Evolutionary conservation across 768 basidiomycete genomes (phyloP).

Genomic region (Termitomyces sp.): DNA sequence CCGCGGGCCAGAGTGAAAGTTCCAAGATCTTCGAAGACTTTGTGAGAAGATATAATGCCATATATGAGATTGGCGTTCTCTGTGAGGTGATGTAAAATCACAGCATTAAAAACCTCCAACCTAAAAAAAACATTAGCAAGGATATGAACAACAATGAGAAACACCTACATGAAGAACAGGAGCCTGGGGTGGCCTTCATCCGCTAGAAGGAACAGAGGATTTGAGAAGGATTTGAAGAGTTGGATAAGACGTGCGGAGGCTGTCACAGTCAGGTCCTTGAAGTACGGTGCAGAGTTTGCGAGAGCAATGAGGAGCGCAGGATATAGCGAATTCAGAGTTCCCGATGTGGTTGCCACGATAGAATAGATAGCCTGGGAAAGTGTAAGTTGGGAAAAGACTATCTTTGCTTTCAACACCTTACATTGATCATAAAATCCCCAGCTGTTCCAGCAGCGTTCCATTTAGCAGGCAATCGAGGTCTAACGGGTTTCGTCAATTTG

Average conservation of each 20-base stretch:
- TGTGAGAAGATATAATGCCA: conserved; percentile 79
- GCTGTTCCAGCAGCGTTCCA: conserved; percentile 72
- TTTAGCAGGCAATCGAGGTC: conserved; percentile 67
- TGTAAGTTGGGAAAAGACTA: conserved; percentile 2
- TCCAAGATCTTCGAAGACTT: conserved; percentile 84
- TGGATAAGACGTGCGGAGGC: conserved; percentile 84
- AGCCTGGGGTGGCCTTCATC: conserved; percentile 95
- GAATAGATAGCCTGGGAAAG: conserved; percentile 75
- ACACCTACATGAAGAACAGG: conserved; percentile 81
- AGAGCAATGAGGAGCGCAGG: conserved; percentile 90
- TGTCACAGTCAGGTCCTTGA: conserved; percentile 76
- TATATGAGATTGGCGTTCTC: conserved; percentile 90
- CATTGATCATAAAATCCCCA: conserved; percentile 87
- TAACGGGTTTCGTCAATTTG: conserved; percentile 65
- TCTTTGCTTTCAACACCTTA: conserved; percentile 30
- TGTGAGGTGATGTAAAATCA: conserved; percentile 72
- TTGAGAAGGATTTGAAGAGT: conserved; percentile 88
- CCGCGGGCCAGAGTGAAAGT: conserved; percentile 89
- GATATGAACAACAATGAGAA: background rate
- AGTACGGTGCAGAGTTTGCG: conserved; percentile 84
- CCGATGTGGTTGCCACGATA: conserved; percentile 86
- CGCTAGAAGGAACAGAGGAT: conserved; percentile 82
- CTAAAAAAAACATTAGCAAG: conserved; percentile 31
- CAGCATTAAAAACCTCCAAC: conserved; percentile 88
- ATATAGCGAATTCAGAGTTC: conserved; percentile 77